Evolutionary conservation across 306 rosid genomes (phyloP).

Genomic region (Oxytropis ochrocephala): DNA sequence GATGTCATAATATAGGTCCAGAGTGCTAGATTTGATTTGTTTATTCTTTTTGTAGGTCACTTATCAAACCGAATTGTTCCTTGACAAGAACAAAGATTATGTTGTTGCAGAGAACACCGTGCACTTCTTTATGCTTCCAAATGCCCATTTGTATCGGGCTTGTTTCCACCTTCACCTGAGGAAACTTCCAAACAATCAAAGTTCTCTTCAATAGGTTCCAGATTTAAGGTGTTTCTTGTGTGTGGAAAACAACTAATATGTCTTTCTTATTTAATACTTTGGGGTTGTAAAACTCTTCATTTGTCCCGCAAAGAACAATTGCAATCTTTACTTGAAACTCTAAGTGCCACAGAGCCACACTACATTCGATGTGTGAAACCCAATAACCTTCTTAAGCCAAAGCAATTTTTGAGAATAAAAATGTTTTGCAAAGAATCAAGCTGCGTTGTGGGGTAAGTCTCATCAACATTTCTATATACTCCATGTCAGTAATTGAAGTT

Average conservation of each 20-base stretch:
- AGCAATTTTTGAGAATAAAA: constrained; percentile 80
- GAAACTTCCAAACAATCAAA: constrained; percentile 91
- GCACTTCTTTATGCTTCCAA: constrained; percentile 78
- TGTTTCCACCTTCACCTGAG: constrained; percentile 71
- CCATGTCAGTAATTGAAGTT: constrained; percentile 9
- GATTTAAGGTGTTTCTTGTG: constrained; percentile 47
- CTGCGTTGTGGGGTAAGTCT: constrained; percentile 96
- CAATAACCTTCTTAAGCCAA: constrained; percentile 91
- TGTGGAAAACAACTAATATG: background rate
- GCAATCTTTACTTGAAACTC: constrained; percentile 86
- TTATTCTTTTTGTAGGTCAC: constrained; percentile 59
- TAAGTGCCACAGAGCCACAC: constrained; percentile 91
- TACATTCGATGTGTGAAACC: constrained; percentile 99
- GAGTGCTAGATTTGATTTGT: constrained; percentile 15
- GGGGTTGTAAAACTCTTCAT: constrained; percentile 22
- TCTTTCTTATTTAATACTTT: constrained; percentile 4
- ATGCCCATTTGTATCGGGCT: constrained; percentile 69
- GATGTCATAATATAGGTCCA: constrained; percentile 17
- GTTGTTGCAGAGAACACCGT: constrained; percentile 98
- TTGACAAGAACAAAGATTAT: constrained; percentile 99
- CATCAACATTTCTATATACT: background rate
- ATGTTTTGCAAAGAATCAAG: constrained; percentile 90
- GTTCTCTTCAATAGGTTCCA: constrained; percentile 97
- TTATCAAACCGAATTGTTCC: constrained; percentile 91
- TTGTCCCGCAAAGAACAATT: constrained; percentile 85